These are phyloP conservation scores for Comarum palustre DNA, from an alignment of 306 rosid species.

Conservation along the genomic window DNA sequence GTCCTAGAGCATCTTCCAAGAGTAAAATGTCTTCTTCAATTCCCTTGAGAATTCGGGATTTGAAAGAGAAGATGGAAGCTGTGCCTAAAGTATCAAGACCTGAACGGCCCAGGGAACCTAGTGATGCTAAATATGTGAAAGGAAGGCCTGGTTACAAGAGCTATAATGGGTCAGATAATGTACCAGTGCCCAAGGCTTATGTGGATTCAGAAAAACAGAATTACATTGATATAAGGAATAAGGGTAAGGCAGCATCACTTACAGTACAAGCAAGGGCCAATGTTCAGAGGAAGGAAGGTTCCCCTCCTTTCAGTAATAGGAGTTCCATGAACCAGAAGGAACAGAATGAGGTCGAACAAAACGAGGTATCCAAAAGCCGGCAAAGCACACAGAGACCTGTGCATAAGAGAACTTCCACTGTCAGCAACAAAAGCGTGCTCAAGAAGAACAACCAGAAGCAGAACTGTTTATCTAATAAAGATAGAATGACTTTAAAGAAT, in stretches of 20 bases:
- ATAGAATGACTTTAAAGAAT: constrained; percentile 41
- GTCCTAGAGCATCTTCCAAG: constrained; percentile 57
- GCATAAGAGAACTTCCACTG: constrained; percentile 48
- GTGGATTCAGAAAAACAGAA: constrained; percentile 39
- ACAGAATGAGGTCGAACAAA: constrained; percentile 45
- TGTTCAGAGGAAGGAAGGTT: constrained; percentile 43
- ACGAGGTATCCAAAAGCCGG: constrained; percentile 46
- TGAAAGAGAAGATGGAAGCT: constrained; percentile 75
- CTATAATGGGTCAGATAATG: constrained; percentile 38
- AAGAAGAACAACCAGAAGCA: constrained; percentile 79
- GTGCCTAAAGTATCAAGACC: constrained; percentile 47
- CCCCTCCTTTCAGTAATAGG: constrained; percentile 38
- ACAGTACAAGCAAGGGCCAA: constrained; percentile 43
- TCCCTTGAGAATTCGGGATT: constrained; percentile 68
- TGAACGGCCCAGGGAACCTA: constrained; percentile 30
- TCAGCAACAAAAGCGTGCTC: constrained; percentile 44
- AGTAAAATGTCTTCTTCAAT: constrained; percentile 58
- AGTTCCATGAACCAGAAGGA: constrained; percentile 43
- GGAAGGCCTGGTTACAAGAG: constrained; percentile 36
- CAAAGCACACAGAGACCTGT: constrained; percentile 31
- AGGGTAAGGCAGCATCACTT: constrained; percentile 54
- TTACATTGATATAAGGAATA: constrained; percentile 35
- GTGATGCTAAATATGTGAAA: constrained; percentile 32
- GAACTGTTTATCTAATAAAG: constrained; percentile 49
- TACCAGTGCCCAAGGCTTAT: constrained; percentile 39